These are phyloP conservation scores for Alternaria brassicicola DNA, from an alignment of 2,329 filamentous ascomycete species.

Conservation along the genomic window DNA sequence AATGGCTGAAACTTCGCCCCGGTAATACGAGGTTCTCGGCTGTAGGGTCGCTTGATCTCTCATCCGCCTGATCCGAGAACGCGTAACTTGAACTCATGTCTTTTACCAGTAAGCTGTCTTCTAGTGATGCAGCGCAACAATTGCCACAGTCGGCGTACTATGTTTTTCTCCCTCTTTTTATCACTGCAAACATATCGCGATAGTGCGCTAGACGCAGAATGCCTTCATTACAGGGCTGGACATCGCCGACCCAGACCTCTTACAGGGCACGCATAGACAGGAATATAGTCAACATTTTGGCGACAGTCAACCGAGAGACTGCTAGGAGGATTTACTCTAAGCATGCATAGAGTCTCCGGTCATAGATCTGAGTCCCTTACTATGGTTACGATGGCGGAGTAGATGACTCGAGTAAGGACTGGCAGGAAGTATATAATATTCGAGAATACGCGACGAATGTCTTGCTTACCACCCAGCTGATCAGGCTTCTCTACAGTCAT, in stretches of 20 bases:
- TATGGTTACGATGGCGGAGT: neutral
- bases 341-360: neutral
- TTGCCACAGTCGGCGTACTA: neutral
- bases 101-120: neutral
- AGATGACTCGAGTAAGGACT: neutral
- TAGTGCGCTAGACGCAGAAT: neutral
- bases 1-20: neutral
- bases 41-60: neutral
- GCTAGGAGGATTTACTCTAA: neutral
- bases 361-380: neutral
- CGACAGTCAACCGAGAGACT: slow-evolving; percentile 1
- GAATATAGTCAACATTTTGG: neutral
- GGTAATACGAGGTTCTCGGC: neutral
- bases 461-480: neutral
- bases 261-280: neutral
- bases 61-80: neutral
- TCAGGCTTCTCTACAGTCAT: neutral
- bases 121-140: neutral
- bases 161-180: neutral
- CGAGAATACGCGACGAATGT: neutral
- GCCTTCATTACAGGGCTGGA: neutral
- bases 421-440: neutral
- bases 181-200: neutral
- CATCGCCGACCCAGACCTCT: neutral
- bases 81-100: neutral